phyloP scores from a whole-genome alignment of 2,329 filamentous ascomycete genomes.

The Orbilia blumenaviensis region DNA sequence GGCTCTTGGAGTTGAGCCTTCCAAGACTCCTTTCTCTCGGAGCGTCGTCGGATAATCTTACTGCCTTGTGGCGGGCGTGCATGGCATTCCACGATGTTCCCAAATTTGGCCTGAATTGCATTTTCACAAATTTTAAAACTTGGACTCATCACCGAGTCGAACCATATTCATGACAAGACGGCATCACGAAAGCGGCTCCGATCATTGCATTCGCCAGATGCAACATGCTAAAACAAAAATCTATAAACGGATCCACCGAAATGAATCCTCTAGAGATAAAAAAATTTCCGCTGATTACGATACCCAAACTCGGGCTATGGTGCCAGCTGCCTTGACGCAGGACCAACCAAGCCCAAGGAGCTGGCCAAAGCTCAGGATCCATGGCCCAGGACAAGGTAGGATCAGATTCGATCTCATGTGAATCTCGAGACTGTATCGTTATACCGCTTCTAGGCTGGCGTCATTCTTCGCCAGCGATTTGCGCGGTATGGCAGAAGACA shows the following conservation, averaged over 20 bases:
- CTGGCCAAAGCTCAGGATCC: conserved; percentile 12
- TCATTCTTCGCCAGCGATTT: conserved; percentile 30
- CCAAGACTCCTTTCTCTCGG: conserved; percentile 17
- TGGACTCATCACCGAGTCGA: background rate
- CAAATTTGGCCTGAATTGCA: background rate
- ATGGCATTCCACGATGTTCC: conserved; percentile 11
- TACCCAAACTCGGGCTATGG: background rate
- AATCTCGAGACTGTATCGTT: conserved; percentile 48
- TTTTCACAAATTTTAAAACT: background rate
- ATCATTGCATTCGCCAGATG: conserved; percentile 9
- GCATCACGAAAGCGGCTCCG: conserved; percentile 24
- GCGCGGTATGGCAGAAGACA: conserved; percentile 18
- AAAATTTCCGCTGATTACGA: conserved; percentile 16
- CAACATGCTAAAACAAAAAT: background rate
- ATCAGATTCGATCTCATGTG: conserved; percentile 21
- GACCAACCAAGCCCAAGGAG: background rate
- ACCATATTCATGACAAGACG: conserved; percentile 3
- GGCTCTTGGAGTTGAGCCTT: conserved; percentile 27
- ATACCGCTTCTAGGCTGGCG: conserved; percentile 37
- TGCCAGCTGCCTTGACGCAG: conserved; percentile 7
- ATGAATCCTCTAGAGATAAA: conserved; percentile 8
- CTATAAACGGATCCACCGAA: conserved; percentile 18
- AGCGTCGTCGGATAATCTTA: conserved; percentile 46
- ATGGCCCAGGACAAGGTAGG: background rate
- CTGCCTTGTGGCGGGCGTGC: conserved; percentile 1